Base-by-base conservation (phyloP, 2,329 filamentous ascomycete genomes). In the Penicillium hesseltinei region DNA sequence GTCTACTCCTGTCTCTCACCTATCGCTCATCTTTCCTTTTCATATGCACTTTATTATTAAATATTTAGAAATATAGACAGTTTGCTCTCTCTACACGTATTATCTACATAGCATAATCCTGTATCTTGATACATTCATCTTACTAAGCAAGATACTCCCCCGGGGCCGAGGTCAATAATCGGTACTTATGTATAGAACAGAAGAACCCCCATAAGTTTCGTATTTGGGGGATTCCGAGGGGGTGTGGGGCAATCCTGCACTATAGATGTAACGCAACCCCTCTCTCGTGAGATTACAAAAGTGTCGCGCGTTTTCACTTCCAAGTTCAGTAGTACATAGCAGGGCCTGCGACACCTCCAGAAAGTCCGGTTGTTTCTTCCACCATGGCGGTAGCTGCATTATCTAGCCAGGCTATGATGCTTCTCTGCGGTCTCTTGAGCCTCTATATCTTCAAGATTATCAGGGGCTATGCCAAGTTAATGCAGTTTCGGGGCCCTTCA, bases 401-500 rank as follows among this genome's bases (percentile, higher is more conserved):
- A 27, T 56, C 36, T n/a, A 27, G 11, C n/a, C 48, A 48, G 21
- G 54, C 25, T 38, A 36, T 51, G 25, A 51, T 42, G n/a, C 19
- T 53, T 10, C 2, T 56, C 17, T 53, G 57, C 33, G 45, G 57
- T 43, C 51, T 62, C 11, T 23, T 56, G n/a, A 3, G 21, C 56
- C 39, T 62, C 31, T 62, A 57, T 50, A n/a, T 56, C 8, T 35
- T 55, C 48, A 55, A 35, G 25, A 39, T 25, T 2, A 47, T 60
- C 31, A 46, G 17, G 6, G 23, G 3, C 10, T 63, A 60, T 57
- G 44, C 15, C 2, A 60, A 45, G 21, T 48, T 60, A 31, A 53
- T 11, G 39, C 54, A 63, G 17, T 62, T 62, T 23, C 25, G 15
- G 15, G 61, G 61, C 3, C 61, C 57, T 23, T 33, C 29, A 15